phyloP scores from a whole-genome alignment of 1,284 basidiomycete genomes.

The Ganoderma sinense region DNA sequence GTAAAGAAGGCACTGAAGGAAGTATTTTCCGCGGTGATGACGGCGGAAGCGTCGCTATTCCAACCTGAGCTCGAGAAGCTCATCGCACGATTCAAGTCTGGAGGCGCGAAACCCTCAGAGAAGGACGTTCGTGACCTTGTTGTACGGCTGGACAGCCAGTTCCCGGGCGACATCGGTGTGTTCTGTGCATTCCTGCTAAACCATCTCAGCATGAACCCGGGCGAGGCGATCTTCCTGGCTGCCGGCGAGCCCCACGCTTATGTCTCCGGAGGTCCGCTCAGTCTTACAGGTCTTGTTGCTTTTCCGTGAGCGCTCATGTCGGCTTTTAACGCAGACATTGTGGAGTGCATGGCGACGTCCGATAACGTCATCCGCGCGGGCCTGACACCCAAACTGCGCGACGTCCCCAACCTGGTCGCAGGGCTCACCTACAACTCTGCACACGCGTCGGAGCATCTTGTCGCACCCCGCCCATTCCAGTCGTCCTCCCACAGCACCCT shows the following conservation, averaged over 20 bases:
- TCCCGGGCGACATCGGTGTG: slow-evolving; percentile 92
- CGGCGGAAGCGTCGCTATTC: slow-evolving; percentile 62
- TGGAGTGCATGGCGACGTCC: slow-evolving; percentile 98
- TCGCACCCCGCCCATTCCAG: slow-evolving; percentile 65
- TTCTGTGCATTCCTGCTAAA: slow-evolving; percentile 96
- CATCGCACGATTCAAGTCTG: slow-evolving; percentile 65
- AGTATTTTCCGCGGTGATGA: slow-evolving; percentile 89
- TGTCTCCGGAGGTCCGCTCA: slow-evolving; percentile 81
- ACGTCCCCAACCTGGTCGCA: slow-evolving; percentile 88
- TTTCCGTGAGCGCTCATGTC: not conserved
- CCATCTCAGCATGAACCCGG: slow-evolving; percentile 80
- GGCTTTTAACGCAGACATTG: slow-evolving; percentile 73
- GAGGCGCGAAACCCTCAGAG: slow-evolving; percentile 48
- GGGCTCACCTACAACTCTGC: slow-evolving; percentile 90
- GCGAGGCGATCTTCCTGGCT: slow-evolving; percentile 93
- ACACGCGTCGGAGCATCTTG: slow-evolving; percentile 72
- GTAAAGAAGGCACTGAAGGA: slow-evolving; percentile 73
- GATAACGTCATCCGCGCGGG: slow-evolving; percentile 99
- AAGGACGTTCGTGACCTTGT: slow-evolving; percentile 72
- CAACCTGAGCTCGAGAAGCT: slow-evolving; percentile 66
- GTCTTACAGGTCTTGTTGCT: too few relatives aligned
- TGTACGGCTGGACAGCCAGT: slow-evolving; percentile 80
- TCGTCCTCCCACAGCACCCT: slow-evolving; percentile 51
- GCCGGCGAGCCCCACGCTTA: slow-evolving; percentile 99
- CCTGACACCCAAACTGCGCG: slow-evolving; percentile 95